Evolutionary conservation across 768 basidiomycete genomes (phyloP), one percentile per base, ranked within the genome.

Genomic region (Kwoniella sp.): DNA sequence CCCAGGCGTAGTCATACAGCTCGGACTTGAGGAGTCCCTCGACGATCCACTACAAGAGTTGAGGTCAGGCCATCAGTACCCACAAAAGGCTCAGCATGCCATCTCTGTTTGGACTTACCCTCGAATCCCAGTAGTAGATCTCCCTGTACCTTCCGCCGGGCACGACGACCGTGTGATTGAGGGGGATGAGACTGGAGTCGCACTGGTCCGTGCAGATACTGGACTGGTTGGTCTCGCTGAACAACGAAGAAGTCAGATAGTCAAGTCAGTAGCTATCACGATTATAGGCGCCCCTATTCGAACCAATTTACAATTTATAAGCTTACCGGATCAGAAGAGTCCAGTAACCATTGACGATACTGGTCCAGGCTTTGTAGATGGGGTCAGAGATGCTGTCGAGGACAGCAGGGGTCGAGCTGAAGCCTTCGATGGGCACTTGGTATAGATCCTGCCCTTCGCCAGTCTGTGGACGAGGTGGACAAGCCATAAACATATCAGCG

Each of bases 111-210:
- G 26, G 15, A 38, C 59, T 29, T 30, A 56, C 63, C 20, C 56
- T 53, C 13, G 63, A 65, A 58, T 77, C 74, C 73, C 80, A 81
- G 63, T 82, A 80, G 70, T 82, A 82, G 26, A 78, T 74, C 72
- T 74, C 72, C 31, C 70, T 58, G 81, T 93, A 96, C 4, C 93
- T 86, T 50, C 85, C 85, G 74, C 93, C 93, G 5, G 94, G 93
- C 38, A 96, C 85, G 25, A 94, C 90, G 72, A 96, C 92, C 0
- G 90, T 92, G 74, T 94, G 86, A 74, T 96, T 96, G 54, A 96
- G 83, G 1, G 93, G 92, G 68, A 96, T 93, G 54, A 96, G 82
- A 0, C 89, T 85, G 79, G 91, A 90, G 79, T 92, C 90, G 77
- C 93, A 97, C 29, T 78, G 63, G 1, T 74, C 85, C 12, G 81